These are phyloP conservation scores for Arthrobotrys pseudoclavata DNA, from an alignment of 2,329 filamentous ascomycete species.

Conservation along the genomic window DNA sequence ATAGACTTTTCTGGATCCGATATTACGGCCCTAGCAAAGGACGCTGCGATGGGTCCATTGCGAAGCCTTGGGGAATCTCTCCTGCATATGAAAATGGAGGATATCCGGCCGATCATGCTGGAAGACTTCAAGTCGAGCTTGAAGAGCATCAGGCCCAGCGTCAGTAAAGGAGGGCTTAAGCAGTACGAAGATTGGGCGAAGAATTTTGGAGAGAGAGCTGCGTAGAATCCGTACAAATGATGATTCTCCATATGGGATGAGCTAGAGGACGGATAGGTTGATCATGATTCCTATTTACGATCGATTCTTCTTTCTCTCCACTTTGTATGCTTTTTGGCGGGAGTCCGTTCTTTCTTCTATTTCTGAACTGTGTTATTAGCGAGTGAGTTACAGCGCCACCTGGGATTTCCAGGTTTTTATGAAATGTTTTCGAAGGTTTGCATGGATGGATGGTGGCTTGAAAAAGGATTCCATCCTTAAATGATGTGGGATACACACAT, in stretches of 20 bases:
- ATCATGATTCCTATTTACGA: slow-evolving; percentile 55
- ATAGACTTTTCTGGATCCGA: slow-evolving; percentile 97
- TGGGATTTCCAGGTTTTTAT: neutral
- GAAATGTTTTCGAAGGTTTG: neutral
- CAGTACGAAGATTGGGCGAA: slow-evolving; percentile 94
- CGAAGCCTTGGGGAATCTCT: slow-evolving; percentile 90
- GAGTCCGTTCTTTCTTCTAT: slow-evolving; percentile 62
- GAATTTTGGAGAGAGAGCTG: slow-evolving; percentile 84
- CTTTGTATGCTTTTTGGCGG: slow-evolving; percentile 33
- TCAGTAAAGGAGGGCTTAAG: slow-evolving; percentile 85
- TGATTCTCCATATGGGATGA: slow-evolving; percentile 9
- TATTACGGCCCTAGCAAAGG: slow-evolving; percentile 95
- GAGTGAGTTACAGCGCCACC: neutral
- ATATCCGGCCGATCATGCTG: slow-evolving; percentile 88
- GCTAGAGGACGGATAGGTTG: slow-evolving; percentile 31
- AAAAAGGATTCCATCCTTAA: neutral
- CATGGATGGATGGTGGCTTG: neutral
- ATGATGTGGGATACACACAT: neutral
- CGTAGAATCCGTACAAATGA: slow-evolving; percentile 68
- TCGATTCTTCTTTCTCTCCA: slow-evolving; percentile 36
- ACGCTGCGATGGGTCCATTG: slow-evolving; percentile 96
- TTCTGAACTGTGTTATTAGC: slow-evolving; percentile 16
- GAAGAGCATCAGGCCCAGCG: slow-evolving; percentile 86
- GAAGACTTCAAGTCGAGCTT: slow-evolving; percentile 88
- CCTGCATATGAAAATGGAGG: slow-evolving; percentile 90